Evolutionary conservation across 148 eudicot genomes (phyloP), one percentile per base, ranked within the genome.

Genomic region (Vaccinium corymbosum): DNA sequence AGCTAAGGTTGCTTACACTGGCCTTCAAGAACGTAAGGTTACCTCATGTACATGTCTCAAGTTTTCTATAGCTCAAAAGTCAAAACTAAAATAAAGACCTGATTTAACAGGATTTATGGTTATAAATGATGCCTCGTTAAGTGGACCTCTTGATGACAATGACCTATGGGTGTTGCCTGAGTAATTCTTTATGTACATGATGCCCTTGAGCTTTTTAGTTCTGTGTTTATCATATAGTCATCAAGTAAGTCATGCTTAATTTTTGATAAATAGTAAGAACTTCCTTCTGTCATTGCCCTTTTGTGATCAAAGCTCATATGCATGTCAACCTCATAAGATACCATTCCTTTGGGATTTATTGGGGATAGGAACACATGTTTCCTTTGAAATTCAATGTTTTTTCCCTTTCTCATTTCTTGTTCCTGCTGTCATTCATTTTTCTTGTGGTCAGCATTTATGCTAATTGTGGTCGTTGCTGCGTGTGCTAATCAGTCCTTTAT

Each of bases 1-100:
- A 14, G 98, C 98, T 13, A 92, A 90, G 83, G 94, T 86, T 88
- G 98, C 97, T 76, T 94, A 91, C 83, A 82, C n/a, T 75, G 80
- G 89, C 84, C 86, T 94, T 68, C 84, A 77, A 80, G 87, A 90
- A 53, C 83, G 94, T 92, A 89, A 88, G 97, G 4, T 66, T 48
- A 15, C 49, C 49, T 85, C 35, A 3, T 68, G 32, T 71, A 10
- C 51, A 19, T 76, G 14, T 75, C n/a, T 74, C 66, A 52, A 51
- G 73, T 68, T 68, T 51, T 32, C 19, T 38, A 11, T 17, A 56
- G 19, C 22, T 72, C 66, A 73, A 17, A 52, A 22, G 7, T 68
- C 73, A 27, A 29, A 27, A 27, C 16, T 66, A 38, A 38, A 38
- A 38, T 38, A 4, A 38, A 38, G 42, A 38, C 42, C 5, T 0